A percentile compares a stretch with the other conserved stretches of the same genome.
Evolutionary conservation across 805 yeast species (phyloP).

Genomic region (Isabelozyma heimii): DNA sequence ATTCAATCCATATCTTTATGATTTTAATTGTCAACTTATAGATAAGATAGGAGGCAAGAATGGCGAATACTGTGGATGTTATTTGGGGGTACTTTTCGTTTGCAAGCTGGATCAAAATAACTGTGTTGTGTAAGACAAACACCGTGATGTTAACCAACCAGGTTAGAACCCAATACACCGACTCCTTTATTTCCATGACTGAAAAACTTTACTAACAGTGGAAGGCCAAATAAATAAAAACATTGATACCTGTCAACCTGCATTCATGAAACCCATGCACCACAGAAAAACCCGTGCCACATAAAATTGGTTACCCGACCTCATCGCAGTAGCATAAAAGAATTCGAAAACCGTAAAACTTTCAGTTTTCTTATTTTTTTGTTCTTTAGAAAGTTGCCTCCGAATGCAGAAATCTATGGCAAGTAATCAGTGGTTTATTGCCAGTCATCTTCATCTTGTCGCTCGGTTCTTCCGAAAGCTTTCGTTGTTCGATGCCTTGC

Average conservation of each 20-base stretch:
- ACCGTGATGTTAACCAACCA: slow-evolving; percentile 9
- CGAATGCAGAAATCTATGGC: slow-evolving; percentile 29
- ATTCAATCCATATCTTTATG: slow-evolving; percentile 17
- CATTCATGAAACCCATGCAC: neutral
- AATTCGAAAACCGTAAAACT: slow-evolving; percentile 1
- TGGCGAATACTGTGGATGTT: slow-evolving; percentile 10
- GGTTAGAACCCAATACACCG: slow-evolving; percentile 6
- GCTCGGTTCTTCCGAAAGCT: slow-evolving; percentile 19
- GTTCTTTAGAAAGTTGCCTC: slow-evolving; percentile 39
- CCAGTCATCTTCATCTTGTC: slow-evolving; percentile 5
- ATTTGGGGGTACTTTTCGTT: slow-evolving; percentile 17
- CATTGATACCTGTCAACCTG: neutral
- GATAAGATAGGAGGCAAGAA: slow-evolving; percentile 13
- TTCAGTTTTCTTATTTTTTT: slow-evolving; percentile 3
- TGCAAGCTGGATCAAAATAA: slow-evolving; percentile 7
- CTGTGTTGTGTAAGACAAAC: slow-evolving; percentile 8
- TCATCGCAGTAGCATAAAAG: slow-evolving; percentile 4
- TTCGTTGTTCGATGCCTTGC: slow-evolving; percentile 24
- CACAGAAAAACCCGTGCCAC: neutral
- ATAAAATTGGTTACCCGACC: slow-evolving; percentile 15
- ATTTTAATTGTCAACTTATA: slow-evolving; percentile 13
- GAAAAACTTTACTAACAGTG: too few relatives aligned
- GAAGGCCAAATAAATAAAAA: too few relatives aligned
- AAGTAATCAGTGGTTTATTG: slow-evolving; percentile 16
- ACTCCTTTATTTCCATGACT: slow-evolving; percentile 8